Evolutionary conservation across 345 rosid genomes (phyloP).

Genomic region (Salix arbutifolia): DNA sequence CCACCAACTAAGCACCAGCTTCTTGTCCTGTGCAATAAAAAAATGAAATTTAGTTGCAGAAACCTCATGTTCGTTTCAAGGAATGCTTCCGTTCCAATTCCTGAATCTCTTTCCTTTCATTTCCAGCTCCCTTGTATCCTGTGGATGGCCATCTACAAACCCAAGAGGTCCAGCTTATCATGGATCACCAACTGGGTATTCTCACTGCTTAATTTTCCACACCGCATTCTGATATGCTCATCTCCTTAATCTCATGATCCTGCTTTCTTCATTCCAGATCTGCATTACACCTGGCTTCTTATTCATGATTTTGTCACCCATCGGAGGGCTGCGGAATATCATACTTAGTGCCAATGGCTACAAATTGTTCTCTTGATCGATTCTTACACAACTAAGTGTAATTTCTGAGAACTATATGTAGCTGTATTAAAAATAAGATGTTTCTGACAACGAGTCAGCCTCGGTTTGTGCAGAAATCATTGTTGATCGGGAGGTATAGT

Average conservation of each 20-base stretch:
- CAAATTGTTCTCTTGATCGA: too few species aligned
- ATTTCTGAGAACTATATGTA: not conserved
- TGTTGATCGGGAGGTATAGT: not conserved
- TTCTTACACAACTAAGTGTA: not conserved
- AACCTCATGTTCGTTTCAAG: not conserved
- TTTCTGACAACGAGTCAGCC: not conserved
- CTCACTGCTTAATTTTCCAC: not conserved
- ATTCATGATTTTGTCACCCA: too few species aligned
- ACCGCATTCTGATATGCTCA: not conserved
- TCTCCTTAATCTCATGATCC: too few species aligned
- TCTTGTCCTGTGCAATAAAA: not conserved
- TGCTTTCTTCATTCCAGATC: slow-evolving; percentile 41
- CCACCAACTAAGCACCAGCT: slow-evolving; percentile 22
- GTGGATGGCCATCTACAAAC: slow-evolving; percentile 29
- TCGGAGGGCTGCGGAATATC: too few species aligned
- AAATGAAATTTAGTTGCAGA: not conserved
- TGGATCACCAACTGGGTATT: slow-evolving; percentile 28
- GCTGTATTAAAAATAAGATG: not conserved
- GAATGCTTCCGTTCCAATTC: too few species aligned
- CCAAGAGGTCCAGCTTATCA: slow-evolving; percentile 26
- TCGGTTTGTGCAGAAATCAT: not conserved
- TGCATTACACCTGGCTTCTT: slow-evolving; percentile 61
- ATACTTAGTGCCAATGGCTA: too few species aligned
- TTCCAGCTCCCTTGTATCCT: too few species aligned
- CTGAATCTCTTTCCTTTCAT: not conserved